Conservation (phyloP, 306 rosid species). For the Trichosanthes truncata region DNA sequence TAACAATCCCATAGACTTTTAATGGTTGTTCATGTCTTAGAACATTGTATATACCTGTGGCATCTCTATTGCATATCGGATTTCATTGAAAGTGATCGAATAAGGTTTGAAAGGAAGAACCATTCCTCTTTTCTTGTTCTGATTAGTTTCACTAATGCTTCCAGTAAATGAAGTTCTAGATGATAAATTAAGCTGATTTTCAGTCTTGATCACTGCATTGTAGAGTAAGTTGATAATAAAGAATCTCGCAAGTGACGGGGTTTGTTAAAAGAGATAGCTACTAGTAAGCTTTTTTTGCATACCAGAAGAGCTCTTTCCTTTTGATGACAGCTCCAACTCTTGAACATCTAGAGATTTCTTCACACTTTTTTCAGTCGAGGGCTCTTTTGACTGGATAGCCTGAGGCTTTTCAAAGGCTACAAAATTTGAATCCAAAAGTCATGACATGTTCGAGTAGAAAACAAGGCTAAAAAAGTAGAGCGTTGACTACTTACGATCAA, state of each 20-base stretch:
- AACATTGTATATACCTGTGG: conserved; percentile 28
- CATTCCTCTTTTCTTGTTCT: conserved; percentile 36
- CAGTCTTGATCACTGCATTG: conserved; percentile 35
- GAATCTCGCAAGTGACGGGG: background rate
- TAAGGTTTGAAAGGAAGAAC: conserved; percentile 54
- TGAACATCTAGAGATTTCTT: conserved; percentile 13
- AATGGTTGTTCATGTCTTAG: background rate
- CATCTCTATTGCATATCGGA: conserved; percentile 49
- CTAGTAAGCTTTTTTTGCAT: background rate
- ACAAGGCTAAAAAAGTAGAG: background rate
- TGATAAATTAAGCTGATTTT: conserved; percentile 13
- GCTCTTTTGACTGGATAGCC: conserved; percentile 6
- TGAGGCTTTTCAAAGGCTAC: conserved; percentile 18
- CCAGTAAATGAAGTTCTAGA: conserved; percentile 7
- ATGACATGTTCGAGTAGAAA: background rate
- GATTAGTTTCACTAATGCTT: conserved; percentile 16
- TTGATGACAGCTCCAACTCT: conserved; percentile 27
- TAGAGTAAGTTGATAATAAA: background rate
- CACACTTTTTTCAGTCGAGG: background rate
- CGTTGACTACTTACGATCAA: conserved; percentile 21
- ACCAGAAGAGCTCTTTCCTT: conserved; percentile 5
- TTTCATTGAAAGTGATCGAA: conserved; percentile 41
- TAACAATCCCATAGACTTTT: background rate
- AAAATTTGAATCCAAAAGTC: background rate
- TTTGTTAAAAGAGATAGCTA: background rate